Evolutionary conservation across 495 filamentous ascomycete genomes (phyloP).

Genomic region (Neurospora sp.): DNA sequence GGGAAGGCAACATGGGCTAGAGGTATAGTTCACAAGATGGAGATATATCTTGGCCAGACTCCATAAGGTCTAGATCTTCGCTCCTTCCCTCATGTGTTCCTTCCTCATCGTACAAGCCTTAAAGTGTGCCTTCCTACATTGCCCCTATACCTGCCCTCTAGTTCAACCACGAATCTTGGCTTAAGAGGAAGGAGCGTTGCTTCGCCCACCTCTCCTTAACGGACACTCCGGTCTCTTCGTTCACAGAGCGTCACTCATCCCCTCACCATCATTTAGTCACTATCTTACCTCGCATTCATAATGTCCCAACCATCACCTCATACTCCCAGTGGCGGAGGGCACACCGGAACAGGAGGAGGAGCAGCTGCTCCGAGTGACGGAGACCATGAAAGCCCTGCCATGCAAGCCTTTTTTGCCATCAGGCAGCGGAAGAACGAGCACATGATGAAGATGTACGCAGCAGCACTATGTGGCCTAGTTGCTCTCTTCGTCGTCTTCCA

Average conservation of each 20-base stretch:
- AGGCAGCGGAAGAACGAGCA: conserved; percentile 25
- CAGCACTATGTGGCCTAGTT: conserved; percentile 36
- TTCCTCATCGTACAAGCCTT: background rate
- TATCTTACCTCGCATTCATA: background rate
- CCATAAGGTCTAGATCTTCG: conserved; percentile 17
- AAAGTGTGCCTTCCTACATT: background rate
- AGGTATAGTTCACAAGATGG: background rate
- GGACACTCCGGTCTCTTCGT: background rate
- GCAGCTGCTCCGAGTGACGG: conserved; percentile 4
- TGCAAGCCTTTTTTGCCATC: conserved; percentile 13
- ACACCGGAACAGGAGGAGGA: background rate
- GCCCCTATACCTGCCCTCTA: background rate
- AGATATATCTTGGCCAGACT: background rate
- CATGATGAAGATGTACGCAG: conserved; percentile 32
- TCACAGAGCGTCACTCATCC: background rate
- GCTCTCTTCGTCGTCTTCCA: conserved; percentile 40
- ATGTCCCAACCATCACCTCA: conserved; percentile 6
- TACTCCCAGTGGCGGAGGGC: conserved; percentile 1
- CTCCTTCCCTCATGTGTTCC: background rate
- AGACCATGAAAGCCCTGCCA: conserved; percentile 8
- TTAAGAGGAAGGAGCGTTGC: background rate
- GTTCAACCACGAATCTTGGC: background rate
- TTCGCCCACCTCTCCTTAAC: background rate
- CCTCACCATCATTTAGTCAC: background rate
- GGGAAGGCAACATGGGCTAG: background rate